Evolutionary conservation across 2,329 filamentous ascomycete genomes (phyloP).

Genomic region (Blastomyces percursus): DNA sequence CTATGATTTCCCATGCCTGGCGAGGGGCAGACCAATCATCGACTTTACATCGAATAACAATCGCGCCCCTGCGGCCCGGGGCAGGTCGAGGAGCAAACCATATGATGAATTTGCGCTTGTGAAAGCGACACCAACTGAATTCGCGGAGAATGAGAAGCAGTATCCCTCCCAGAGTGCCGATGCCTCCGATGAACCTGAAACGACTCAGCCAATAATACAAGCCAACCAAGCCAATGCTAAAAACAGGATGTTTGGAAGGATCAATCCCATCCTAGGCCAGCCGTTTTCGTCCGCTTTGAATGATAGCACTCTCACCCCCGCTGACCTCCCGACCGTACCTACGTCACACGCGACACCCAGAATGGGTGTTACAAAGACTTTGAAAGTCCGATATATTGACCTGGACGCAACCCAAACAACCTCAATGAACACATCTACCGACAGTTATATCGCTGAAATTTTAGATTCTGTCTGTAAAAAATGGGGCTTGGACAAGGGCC

Average conservation of each 20-base stretch:
- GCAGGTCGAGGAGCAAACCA: slow-evolving; percentile 50
- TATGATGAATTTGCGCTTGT: slow-evolving; percentile 58
- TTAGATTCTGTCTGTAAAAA: slow-evolving; percentile 53
- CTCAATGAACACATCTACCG: slow-evolving; percentile 48
- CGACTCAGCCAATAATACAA: slow-evolving; percentile 13
- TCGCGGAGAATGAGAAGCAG: slow-evolving; percentile 47
- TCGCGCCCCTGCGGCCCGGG: slow-evolving; percentile 42
- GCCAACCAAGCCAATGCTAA: slow-evolving; percentile 16
- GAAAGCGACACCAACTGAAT: slow-evolving; percentile 45
- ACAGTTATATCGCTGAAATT: slow-evolving; percentile 58
- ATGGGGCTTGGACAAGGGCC: slow-evolving; percentile 53
- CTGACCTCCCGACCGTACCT: slow-evolving; percentile 36
- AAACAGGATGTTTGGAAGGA: slow-evolving; percentile 20
- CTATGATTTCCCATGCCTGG: slow-evolving; percentile 53
- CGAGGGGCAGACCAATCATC: slow-evolving; percentile 45
- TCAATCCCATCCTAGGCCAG: slow-evolving; percentile 36
- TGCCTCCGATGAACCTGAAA: slow-evolving; percentile 17
- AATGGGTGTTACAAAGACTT: slow-evolving; percentile 46
- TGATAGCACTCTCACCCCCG: slow-evolving; percentile 35
- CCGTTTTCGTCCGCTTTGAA: slow-evolving; percentile 38
- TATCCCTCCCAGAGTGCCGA: slow-evolving; percentile 41
- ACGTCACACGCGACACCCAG: slow-evolving; percentile 42
- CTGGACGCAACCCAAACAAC: slow-evolving; percentile 44
- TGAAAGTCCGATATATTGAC: slow-evolving; percentile 51
- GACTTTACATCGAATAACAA: slow-evolving; percentile 61